Evolutionary conservation across 768 basidiomycete species (phyloP), one percentile per base, ranked within the genome.

Genomic region (Pulveroboletus sp.): DNA sequence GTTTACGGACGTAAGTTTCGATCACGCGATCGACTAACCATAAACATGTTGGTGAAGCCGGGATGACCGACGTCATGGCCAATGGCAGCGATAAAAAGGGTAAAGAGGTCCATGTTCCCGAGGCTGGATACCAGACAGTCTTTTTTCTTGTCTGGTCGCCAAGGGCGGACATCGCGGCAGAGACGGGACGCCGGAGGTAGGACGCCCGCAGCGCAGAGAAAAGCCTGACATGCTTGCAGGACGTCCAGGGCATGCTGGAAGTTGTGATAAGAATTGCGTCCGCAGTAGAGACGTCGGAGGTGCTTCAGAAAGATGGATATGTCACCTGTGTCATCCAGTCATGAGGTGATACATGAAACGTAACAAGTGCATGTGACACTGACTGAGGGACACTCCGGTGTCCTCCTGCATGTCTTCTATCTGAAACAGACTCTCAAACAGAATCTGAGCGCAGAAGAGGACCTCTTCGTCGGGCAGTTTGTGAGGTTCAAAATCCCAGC

Each of bases 1-100:
- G 32, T 25, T 12, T 10, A 7, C 6, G 25, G 19, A 8, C 43
- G 27, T 29, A 49, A 21, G 43, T 32, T 34, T 31, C 21, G 42
- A 46, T 24, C 20, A 24, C 11, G 13, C 5, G 20, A 27, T 20
- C 9, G 41, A 77, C 82, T 66, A 59, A 91, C 94, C 89, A 98
- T 90, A 70, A 97, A 98, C 13, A 81, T 72, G 64, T 98, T 98
- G 21, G 86, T 88, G 49, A 98, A 80, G 1, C 97, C 97, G 0
- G 97, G 97, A 69, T 99, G 97, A 0, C 92, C 95, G 16, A 92
- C 94, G 66, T 99, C 97, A 63, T 99, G 97, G 0, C 97, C 97
- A 58, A 99, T 92, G 35, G 94, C 94, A 2, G 91, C 93, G 46
- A 99, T 75, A 59, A 87, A 87, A 13, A 97, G 69, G 2, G 88